phyloP scores from a whole-genome alignment of 75 land plant species.

The Pinus albicaulis region DNA sequence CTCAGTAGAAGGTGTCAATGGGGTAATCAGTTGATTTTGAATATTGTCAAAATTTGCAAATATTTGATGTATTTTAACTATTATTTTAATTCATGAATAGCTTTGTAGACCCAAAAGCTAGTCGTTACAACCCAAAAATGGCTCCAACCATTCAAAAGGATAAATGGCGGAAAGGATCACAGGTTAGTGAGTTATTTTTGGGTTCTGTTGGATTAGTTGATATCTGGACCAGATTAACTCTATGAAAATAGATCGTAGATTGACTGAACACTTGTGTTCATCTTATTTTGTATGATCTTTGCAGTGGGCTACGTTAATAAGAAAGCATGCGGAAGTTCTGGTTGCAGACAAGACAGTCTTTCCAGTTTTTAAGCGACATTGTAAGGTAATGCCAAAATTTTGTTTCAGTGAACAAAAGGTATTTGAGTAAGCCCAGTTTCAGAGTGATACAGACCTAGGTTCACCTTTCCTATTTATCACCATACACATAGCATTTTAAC shows the following conservation, averaged over 20 bases:
- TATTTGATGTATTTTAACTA: background rate
- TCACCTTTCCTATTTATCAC: background rate
- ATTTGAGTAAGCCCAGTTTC: background rate
- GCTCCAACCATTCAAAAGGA: conserved; percentile 56
- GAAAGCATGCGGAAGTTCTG: conserved; percentile 78
- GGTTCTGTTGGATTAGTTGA: background rate
- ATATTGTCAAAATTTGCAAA: background rate
- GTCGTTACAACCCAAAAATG: conserved; percentile 82
- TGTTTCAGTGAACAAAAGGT: background rate
- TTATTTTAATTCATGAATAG: conserved; percentile 20
- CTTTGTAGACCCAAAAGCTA: conserved; percentile 66
- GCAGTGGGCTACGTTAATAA: conserved; percentile 85
- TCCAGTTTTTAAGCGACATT: conserved; percentile 57
- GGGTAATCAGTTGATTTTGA: background rate
- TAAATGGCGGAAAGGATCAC: conserved; percentile 97
- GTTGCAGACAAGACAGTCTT: conserved; percentile 58
- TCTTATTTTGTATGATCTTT: conserved; percentile 9
- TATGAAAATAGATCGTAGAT: background rate
- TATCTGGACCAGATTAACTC: background rate
- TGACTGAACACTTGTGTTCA: background rate
- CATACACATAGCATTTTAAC: background rate
- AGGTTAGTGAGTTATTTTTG: conserved; percentile 37
- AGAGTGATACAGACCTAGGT: background rate
- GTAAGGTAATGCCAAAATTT: conserved; percentile 62
- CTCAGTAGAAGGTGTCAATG: background rate